A percentile compares a stretch with the other conserved stretches of the same genome.
Conservation (phyloP, 768 basidiomycete species). For the Pholiota molesta region DNA sequence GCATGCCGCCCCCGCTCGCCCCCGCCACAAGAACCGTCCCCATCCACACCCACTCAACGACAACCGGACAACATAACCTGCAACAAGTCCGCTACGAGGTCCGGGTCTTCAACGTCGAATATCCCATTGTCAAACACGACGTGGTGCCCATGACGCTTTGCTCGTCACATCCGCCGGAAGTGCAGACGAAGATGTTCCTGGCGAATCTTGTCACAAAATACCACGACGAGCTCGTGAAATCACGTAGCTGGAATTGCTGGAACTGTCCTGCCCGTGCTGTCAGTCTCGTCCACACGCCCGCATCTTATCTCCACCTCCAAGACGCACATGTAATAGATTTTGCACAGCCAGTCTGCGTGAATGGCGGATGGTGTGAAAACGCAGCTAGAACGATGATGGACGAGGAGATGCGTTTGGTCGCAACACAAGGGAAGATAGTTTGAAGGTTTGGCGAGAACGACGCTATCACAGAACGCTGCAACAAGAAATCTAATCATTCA, state of each 20-base stretch:
- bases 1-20: not conserved
- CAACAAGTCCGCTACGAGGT: slow-evolving; percentile 18
- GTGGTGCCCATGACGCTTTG: slow-evolving; percentile 13
- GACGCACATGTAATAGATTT: slow-evolving; percentile 11
- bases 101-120: slow-evolving; percentile 1
- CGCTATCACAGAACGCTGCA: no score
- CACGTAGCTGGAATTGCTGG: slow-evolving; percentile 13
- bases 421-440: not conserved
- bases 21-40: not conserved
- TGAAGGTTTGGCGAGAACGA: not conserved
- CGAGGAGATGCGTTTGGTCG: slow-evolving; percentile 6
- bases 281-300: slow-evolving; percentile 11
- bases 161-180: slow-evolving; percentile 12
- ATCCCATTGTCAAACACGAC: slow-evolving; percentile 12
- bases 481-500: not conserved
- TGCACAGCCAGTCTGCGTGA: slow-evolving; percentile 11
- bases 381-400: slow-evolving; percentile 28
- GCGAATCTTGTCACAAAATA: slow-evolving; percentile 16
- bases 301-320: slow-evolving; percentile 9
- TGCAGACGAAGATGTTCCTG: slow-evolving; percentile 13
- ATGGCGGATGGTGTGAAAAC: slow-evolving; percentile 8
- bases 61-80: not conserved
- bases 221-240: slow-evolving; percentile 11
- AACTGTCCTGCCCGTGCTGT: slow-evolving; percentile 9
- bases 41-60: not conserved